phyloP scores from a whole-genome alignment of 2,329 filamentous ascomycete genomes.

The Fusarium hainanense region DNA sequence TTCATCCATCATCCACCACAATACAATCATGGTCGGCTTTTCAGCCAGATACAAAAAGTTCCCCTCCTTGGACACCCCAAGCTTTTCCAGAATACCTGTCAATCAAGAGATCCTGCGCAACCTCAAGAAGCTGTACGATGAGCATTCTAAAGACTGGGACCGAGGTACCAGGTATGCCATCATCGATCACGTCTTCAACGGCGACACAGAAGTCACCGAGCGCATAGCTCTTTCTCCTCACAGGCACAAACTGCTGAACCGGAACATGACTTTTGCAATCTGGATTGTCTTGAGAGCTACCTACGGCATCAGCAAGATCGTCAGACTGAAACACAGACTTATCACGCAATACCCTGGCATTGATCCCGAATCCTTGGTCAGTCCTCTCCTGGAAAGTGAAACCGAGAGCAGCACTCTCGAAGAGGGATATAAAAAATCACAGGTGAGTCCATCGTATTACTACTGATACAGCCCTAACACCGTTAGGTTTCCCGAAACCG shows the following conservation, averaged over 20 bases:
- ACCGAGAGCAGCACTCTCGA: background rate
- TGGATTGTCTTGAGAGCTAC: background rate
- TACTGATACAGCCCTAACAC: background rate
- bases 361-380: background rate
- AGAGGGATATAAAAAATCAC: background rate
- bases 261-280: background rate
- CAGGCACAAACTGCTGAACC: background rate
- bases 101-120: background rate
- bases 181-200: background rate
- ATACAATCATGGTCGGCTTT: background rate
- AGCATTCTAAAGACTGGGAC: conserved; percentile 1
- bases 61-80: background rate
- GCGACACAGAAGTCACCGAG: background rate
- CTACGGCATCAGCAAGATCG: background rate
- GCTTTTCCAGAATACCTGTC: background rate
- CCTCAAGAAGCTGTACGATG: background rate
- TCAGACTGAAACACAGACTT: background rate
- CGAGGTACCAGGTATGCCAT: background rate
- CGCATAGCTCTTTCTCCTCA: background rate
- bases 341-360: background rate
- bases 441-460: background rate
- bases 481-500: background rate
- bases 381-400: background rate
- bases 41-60: background rate
- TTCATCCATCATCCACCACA: background rate